A percentile compares a stretch with the other conserved stretches of the same genome.
These are phyloP conservation scores for Penicillium lividum DNA, from an alignment of 495 filamentous ascomycete genomes.

Conservation along the genomic window DNA sequence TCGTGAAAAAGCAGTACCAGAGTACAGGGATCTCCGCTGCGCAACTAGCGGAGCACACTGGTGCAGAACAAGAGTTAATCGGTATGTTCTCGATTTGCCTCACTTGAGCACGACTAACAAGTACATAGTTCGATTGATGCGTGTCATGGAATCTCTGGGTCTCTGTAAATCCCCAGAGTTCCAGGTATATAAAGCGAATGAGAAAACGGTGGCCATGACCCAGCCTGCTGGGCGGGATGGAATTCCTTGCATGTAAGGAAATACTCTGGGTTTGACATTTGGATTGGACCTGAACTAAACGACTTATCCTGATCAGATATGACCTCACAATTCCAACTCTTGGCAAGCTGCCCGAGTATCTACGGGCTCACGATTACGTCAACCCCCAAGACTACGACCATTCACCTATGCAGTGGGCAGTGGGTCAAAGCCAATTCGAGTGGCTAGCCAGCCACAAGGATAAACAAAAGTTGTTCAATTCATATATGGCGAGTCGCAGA, in stretches of 20 bases:
- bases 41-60: slow-evolving; percentile 28
- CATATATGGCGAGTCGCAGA: slow-evolving; percentile 42
- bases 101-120: neutral
- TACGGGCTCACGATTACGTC: slow-evolving; percentile 30
- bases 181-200: slow-evolving; percentile 33
- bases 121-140: slow-evolving; percentile 40
- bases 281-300: neutral
- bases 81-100: slow-evolving; percentile 17
- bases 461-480: slow-evolving; percentile 40
- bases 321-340: slow-evolving; percentile 42
- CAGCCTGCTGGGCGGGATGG: slow-evolving; percentile 41
- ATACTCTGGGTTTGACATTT: neutral
- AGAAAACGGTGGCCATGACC: slow-evolving; percentile 35
- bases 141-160: slow-evolving; percentile 37
- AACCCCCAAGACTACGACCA: slow-evolving; percentile 35
- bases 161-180: slow-evolving; percentile 27
- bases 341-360: slow-evolving; percentile 35
- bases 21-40: slow-evolving; percentile 29
- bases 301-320: slow-evolving; percentile 24
- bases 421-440: slow-evolving; percentile 45
- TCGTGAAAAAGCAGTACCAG: slow-evolving; percentile 25
- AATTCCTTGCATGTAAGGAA: slow-evolving; percentile 42
- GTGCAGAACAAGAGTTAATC: slow-evolving; percentile 34
- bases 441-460: slow-evolving; percentile 35
- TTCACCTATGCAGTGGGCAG: slow-evolving; percentile 43